phyloP scores from a whole-genome alignment of 345 rosid genomes.

The Excoecaria cochinchinensis region DNA sequence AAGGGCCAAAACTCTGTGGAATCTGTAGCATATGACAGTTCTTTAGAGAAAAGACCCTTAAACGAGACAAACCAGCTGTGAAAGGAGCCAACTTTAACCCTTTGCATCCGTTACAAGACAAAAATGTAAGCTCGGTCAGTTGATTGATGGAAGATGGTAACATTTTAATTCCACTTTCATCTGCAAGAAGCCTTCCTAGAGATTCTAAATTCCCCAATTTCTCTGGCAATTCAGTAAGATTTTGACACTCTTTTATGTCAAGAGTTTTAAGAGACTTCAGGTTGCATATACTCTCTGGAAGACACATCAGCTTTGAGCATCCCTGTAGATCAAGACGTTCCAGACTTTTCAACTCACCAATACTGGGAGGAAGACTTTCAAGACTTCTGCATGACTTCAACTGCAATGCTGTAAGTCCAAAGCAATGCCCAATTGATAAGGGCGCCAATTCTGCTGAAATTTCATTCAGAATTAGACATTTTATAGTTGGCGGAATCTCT shows the following conservation, averaged over 20 bases:
- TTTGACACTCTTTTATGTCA: background rate
- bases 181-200: background rate
- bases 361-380: background rate
- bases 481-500: background rate
- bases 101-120: background rate
- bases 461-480: background rate
- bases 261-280: constrained; percentile 15
- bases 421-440: background rate
- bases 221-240: constrained; percentile 8
- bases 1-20: background rate
- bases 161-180: background rate
- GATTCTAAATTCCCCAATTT: background rate
- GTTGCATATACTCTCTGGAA: constrained; percentile 26
- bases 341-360: constrained; percentile 26
- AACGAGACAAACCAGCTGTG: background rate
- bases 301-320: constrained; percentile 32
- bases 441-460: background rate
- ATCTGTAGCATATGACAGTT: background rate
- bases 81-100: constrained; percentile 2
- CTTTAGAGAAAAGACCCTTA: background rate
- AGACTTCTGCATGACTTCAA: background rate
- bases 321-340: constrained; percentile 12
- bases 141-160: background rate
- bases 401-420: background rate
- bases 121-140: background rate